These are phyloP conservation scores for Oemleria cerasiformis DNA, from an alignment of 306 rosid species.

Conservation along the genomic window DNA sequence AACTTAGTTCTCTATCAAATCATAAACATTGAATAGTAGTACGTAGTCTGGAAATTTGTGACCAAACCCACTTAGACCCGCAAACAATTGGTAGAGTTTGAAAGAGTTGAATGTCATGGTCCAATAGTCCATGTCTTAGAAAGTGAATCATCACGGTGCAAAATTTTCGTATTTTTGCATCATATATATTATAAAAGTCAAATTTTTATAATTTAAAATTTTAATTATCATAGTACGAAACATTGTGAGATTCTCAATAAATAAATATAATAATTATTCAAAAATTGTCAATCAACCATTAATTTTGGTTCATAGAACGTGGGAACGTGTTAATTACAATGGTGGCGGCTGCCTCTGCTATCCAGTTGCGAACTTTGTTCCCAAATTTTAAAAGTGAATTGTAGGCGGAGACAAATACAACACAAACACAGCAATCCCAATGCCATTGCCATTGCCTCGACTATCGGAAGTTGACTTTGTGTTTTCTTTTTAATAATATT, in stretches of 20 bases:
- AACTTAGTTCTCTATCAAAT: not conserved
- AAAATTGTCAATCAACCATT: not conserved
- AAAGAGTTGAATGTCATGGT: not conserved
- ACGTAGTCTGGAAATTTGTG: not conserved
- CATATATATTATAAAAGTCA: too few relatives aligned
- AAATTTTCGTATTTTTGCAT: too few relatives aligned
- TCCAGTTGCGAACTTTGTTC: not conserved
- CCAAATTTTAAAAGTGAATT: not conserved
- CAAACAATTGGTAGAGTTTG: not conserved
- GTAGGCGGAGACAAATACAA: not conserved
- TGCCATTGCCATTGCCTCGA: too few relatives aligned
- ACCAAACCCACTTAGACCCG: slow-evolving; percentile 2
- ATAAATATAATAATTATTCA: too few relatives aligned
- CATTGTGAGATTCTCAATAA: too few relatives aligned
- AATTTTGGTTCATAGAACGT: not conserved
- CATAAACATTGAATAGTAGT: not conserved
- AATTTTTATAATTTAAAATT: too few relatives aligned
- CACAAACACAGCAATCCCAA: not conserved
- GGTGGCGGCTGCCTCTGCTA: not conserved
- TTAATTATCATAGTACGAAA: too few relatives aligned
- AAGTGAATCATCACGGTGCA: too few relatives aligned
- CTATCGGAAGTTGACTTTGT: too few relatives aligned
- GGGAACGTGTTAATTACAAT: not conserved
- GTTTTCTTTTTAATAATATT: too few relatives aligned
- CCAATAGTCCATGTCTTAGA: too few relatives aligned